Conservation (phyloP, 2,329 filamentous ascomycete species). For the Aureobasidium vineae region DNA sequence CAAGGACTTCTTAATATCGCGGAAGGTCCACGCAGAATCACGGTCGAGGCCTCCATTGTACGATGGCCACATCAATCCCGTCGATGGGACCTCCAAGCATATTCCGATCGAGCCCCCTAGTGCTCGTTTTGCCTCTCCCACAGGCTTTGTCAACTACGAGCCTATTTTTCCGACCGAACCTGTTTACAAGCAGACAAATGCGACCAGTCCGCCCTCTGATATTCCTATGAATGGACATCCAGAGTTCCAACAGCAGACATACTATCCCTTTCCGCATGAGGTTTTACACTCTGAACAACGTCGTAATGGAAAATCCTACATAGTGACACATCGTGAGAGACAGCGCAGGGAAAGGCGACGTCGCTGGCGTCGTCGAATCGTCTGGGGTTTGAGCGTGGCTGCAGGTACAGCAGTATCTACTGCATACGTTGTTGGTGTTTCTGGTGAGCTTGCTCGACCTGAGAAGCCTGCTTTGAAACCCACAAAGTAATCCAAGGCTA, state of each 20-base stretch:
- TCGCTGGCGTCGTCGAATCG: slow-evolving; percentile 37
- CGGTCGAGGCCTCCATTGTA: slow-evolving; percentile 24
- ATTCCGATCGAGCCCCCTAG: slow-evolving; percentile 39
- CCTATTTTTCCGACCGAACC: slow-evolving; percentile 29
- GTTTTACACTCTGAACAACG: too few relatives aligned
- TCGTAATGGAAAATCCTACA: neutral
- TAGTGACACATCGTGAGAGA: neutral
- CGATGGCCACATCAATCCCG: slow-evolving; percentile 52
- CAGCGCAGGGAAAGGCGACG: slow-evolving; percentile 40
- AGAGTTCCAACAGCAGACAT: slow-evolving; percentile 47
- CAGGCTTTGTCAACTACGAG: slow-evolving; percentile 64
- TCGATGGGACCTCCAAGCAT: slow-evolving; percentile 45
- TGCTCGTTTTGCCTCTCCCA: slow-evolving; percentile 62
- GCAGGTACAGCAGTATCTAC: slow-evolving; percentile 54
- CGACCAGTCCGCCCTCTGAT: neutral
- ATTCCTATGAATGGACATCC: neutral
- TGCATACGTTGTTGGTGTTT: slow-evolving; percentile 58
- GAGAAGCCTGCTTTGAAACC: neutral
- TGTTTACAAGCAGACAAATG: neutral
- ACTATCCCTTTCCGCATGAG: slow-evolving; percentile 34
- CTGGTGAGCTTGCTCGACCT: slow-evolving; percentile 47
- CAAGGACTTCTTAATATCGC: slow-evolving; percentile 64
- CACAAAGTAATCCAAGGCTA: neutral
- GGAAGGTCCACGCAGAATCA: slow-evolving; percentile 51
- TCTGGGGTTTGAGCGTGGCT: slow-evolving; percentile 54